Conservation (phyloP, 108 stramenopile genomes). For the Parietichytrium sp. region DNA sequence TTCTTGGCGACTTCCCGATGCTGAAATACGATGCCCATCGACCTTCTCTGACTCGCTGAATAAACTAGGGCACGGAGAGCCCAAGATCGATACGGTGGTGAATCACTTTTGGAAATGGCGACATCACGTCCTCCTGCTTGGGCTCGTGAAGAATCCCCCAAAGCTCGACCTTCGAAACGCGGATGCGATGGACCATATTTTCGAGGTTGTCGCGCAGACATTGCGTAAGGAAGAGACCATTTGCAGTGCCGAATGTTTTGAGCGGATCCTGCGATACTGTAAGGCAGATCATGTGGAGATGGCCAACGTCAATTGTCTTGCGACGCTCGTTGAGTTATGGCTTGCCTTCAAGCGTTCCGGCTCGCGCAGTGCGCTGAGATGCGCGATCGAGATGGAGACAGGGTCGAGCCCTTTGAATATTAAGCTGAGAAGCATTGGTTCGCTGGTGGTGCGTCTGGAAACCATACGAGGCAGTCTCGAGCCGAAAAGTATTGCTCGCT, state of each 20-base stretch:
- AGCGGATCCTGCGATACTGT: slow-evolving; percentile 13
- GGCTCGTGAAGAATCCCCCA: background rate
- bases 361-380: background rate
- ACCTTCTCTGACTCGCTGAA: background rate
- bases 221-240: background rate
- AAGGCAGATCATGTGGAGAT: background rate
- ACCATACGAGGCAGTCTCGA: background rate
- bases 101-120: background rate
- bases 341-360: slow-evolving; percentile 16
- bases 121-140: slow-evolving; percentile 2
- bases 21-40: background rate
- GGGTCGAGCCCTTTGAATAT: background rate
- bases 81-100: background rate
- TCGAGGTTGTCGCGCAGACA: background rate
- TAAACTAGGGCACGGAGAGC: background rate
- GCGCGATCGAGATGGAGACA: background rate
- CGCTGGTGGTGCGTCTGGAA: slow-evolving; percentile 18
- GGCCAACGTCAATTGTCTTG: background rate
- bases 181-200: background rate
- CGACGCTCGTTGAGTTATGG: slow-evolving; percentile 2
- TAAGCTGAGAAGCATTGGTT: background rate
- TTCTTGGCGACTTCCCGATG: background rate
- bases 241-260: background rate
- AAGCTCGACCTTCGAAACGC: background rate
- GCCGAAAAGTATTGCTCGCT: background rate